Percentiles rank a stretch among this genome's conserved stretches.
These are phyloP conservation scores for Rhodotorula sphaerocarpa DNA, from an alignment of 768 basidiomycete genomes.

Conservation along the genomic window DNA sequence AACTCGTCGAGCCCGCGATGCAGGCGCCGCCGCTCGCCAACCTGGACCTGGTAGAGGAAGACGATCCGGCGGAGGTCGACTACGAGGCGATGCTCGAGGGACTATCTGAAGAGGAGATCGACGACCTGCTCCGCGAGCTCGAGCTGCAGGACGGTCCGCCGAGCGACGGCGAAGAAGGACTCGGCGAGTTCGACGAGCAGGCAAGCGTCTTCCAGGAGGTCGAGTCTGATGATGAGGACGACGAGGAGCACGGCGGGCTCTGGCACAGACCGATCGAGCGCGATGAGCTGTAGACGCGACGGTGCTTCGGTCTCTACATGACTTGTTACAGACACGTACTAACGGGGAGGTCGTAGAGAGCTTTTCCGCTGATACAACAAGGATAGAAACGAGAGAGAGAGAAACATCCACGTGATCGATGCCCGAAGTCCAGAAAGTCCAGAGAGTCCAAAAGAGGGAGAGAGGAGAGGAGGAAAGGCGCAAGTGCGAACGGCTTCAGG, in stretches of 20 bases:
- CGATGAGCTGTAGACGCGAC: constrained; percentile 8
- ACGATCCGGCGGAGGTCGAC: background rate
- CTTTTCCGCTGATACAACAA: too few species aligned
- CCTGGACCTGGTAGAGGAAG: background rate
- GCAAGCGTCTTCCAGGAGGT: constrained; percentile 1
- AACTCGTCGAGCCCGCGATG: background rate
- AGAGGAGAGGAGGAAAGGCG: too few species aligned
- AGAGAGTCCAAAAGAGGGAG: too few species aligned
- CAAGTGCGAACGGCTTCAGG: too few species aligned
- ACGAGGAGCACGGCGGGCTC: background rate
- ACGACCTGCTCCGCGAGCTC: constrained; percentile 11
- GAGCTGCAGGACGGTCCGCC: background rate
- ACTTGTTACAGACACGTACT: too few species aligned
- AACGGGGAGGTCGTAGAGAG: too few species aligned
- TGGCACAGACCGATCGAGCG: background rate
- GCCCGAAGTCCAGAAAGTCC: too few species aligned
- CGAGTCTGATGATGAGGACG: background rate
- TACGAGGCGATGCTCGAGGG: constrained; percentile 17
- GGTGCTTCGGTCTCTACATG: too few species aligned
- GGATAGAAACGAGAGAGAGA: too few species aligned
- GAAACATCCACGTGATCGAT: too few species aligned
- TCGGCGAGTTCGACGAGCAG: background rate
- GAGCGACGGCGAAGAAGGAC: constrained; percentile 1
- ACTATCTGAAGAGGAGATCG: constrained; percentile 29
- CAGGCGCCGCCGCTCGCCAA: background rate